Evolutionary conservation across 495 filamentous ascomycete species (phyloP).

Genomic region (Cercophora scortea): DNA sequence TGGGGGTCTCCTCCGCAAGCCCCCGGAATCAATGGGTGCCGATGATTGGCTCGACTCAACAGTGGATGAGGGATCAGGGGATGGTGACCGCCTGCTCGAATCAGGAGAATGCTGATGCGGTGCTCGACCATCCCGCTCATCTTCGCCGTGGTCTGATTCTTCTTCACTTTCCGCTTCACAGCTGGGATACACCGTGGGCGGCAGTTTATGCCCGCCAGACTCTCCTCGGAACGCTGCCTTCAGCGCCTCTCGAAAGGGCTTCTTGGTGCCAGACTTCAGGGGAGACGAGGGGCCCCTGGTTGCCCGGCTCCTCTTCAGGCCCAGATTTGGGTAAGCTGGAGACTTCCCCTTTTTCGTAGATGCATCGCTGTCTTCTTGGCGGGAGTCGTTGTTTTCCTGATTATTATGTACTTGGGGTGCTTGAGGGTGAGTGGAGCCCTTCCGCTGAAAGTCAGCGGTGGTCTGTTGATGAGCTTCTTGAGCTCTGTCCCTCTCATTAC

Average conservation of each 20-base stretch:
- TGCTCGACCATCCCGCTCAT: constrained; percentile 7
- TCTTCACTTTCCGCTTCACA: constrained; percentile 28
- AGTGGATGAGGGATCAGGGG: constrained; percentile 25
- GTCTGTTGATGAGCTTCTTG: constrained; percentile 1
- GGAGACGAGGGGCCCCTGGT: constrained; percentile 36
- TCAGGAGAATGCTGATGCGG: constrained; percentile 19
- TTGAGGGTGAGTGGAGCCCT: not conserved
- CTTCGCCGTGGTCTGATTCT: constrained; percentile 21
- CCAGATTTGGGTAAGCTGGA: constrained; percentile 20
- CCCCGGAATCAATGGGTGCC: constrained; percentile 10
- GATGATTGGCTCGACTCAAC: constrained; percentile 25
- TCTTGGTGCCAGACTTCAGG: constrained; percentile 28
- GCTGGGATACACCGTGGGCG: constrained; percentile 36
- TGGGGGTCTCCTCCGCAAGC: constrained; percentile 35
- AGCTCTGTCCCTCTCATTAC: not conserved
- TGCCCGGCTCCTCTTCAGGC: constrained; percentile 40
- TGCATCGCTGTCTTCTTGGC: constrained; percentile 17
- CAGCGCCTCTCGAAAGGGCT: constrained; percentile 40
- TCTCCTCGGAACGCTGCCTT: constrained; percentile 50
- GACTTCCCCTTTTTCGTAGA: constrained; percentile 22
- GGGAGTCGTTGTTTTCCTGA: constrained; percentile 7
- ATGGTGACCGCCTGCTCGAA: constrained; percentile 16
- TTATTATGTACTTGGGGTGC: not conserved
- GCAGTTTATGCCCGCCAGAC: constrained; percentile 35
- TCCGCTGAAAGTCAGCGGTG: not conserved